Percentiles rank a stretch among this genome's conserved stretches.
These are phyloP conservation scores for Phialocephala subalpina DNA, from an alignment of 2,329 filamentous ascomycete genomes.

Conservation along the genomic window DNA sequence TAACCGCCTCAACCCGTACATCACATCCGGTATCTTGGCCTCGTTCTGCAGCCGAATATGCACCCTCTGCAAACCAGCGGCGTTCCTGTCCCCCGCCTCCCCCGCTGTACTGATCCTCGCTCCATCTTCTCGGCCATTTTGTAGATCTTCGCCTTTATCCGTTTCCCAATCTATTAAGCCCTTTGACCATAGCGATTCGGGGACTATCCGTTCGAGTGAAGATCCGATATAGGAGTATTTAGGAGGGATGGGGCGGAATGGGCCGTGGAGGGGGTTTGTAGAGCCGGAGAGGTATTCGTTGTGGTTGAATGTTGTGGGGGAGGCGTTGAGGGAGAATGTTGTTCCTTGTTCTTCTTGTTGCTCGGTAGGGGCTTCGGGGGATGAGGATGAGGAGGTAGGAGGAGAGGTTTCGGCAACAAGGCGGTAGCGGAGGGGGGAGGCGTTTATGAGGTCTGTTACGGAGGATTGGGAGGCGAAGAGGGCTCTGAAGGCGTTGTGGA, in stretches of 20 bases:
- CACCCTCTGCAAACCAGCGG: background rate
- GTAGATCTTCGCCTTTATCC: conserved; percentile 16
- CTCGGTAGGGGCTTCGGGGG: background rate
- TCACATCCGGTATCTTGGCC: background rate
- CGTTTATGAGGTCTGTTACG: conserved; percentile 33
- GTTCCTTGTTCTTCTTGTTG: conserved; percentile 18
- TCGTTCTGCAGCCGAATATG: background rate
- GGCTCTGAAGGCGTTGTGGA: conserved; percentile 41
- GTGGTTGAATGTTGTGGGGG: conserved; percentile 33
- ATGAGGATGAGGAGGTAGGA: conserved; percentile 5
- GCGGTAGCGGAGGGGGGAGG: conserved; percentile 41
- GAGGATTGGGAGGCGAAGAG: conserved; percentile 37
- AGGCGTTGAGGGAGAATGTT: conserved; percentile 37
- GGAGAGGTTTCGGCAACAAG: conserved; percentile 25
- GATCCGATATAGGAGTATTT: conserved; percentile 34
- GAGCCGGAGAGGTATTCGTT: conserved; percentile 27
- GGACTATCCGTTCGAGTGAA: conserved; percentile 31
- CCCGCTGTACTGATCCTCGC: background rate
- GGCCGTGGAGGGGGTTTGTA: conserved; percentile 40
- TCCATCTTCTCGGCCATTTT: background rate
- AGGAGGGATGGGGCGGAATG: conserved; percentile 34
- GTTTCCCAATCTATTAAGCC: conserved; percentile 45
- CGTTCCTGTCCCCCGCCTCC: background rate
- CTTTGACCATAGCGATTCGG: conserved; percentile 28
- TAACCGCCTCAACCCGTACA: background rate